Percentiles rank a stretch among this genome's conserved stretches.
These are phyloP conservation scores for Sodiomyces alkalinus DNA, from an alignment of 2,329 filamentous ascomycete genomes.

Conservation along the genomic window DNA sequence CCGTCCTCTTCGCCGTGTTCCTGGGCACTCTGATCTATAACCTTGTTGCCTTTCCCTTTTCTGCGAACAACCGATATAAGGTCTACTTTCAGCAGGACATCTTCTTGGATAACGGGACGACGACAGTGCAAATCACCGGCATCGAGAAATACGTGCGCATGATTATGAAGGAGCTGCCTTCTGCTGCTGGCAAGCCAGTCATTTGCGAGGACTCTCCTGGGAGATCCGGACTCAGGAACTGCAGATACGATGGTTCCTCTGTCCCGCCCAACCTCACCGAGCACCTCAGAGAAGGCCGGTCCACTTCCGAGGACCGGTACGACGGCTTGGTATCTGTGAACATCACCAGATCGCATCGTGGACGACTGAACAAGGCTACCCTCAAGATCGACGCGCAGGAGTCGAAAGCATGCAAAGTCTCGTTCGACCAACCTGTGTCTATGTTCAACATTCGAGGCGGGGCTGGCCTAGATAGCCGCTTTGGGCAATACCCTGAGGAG, in stretches of 20 bases:
- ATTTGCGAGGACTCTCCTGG: constrained; percentile 30
- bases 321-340: constrained; percentile 52
- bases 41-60: constrained; percentile 78
- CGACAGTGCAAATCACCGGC: constrained; percentile 54
- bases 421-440: constrained; percentile 53
- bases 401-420: constrained; percentile 63
- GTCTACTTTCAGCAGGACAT: constrained; percentile 74
- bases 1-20: constrained; percentile 55
- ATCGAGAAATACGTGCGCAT: constrained; percentile 49
- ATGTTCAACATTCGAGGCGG: constrained; percentile 49
- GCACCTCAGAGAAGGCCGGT: constrained; percentile 18
- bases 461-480: constrained; percentile 43
- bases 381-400: constrained; percentile 58
- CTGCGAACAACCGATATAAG: constrained; percentile 63
- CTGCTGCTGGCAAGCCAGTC: constrained; percentile 46
- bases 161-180: constrained; percentile 56
- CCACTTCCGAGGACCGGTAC: constrained; percentile 25
- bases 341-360: constrained; percentile 22
- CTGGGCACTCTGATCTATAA: constrained; percentile 72
- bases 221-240: constrained; percentile 42
- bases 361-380: constrained; percentile 32
- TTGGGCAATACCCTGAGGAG: constrained; percentile 44
- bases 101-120: constrained; percentile 58
- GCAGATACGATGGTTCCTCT: constrained; percentile 49
- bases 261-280: constrained; percentile 49